Evolutionary conservation across 2,329 filamentous ascomycete species (phyloP), one percentile per base, ranked within the genome.

Genomic region (Trichoderma sp.): DNA sequence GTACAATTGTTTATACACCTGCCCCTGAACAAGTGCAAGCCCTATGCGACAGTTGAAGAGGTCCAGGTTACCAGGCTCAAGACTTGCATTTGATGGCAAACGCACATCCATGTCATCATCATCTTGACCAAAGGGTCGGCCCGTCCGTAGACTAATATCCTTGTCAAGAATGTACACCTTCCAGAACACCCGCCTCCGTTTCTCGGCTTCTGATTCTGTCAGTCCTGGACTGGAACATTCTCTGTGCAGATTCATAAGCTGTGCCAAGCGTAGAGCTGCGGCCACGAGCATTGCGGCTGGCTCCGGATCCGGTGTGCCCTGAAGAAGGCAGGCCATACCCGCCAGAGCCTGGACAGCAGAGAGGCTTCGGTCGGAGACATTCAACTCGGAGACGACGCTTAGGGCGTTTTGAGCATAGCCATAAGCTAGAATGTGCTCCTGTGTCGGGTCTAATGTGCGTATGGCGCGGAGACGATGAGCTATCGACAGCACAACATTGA

Each of bases 401-500:
- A 67, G 23, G 34, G 64, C 64, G 50, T 67, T 67, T 43, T 67
- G 64, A 3, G 39, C 64, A 43, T 67, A 67, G 3, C 64, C 64
- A 58, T 17, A 23, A 30, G 64, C 64, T 17, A 58, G 50, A 30
- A 43, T 43, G 34, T 58, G 50, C 6, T 67, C 64, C 17, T 67
- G 50, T 23, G 64, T 67, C 15, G 64, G 64, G 1, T 67, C 64
- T 17, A 30, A 6, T 43, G 64, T n/a, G 32, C 64, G 50, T 43
- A 67, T 58, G 34, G 64, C 23, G 50, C 64, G 64, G 64, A 67
- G 64, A 15, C 64, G 64, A 67, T 67, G 64, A 58, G 64, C 50
- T 67, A 67, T 67, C 17, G 64, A 67, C 23, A 67, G 26, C 64
- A 58, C 64, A 58, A 67, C 64, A 30, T 67, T 67, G 50, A 67